Percentiles rank a stretch among this genome's conserved stretches.
Conservation (phyloP, 2,329 filamentous ascomycete species). For the Xylaria sp. region DNA sequence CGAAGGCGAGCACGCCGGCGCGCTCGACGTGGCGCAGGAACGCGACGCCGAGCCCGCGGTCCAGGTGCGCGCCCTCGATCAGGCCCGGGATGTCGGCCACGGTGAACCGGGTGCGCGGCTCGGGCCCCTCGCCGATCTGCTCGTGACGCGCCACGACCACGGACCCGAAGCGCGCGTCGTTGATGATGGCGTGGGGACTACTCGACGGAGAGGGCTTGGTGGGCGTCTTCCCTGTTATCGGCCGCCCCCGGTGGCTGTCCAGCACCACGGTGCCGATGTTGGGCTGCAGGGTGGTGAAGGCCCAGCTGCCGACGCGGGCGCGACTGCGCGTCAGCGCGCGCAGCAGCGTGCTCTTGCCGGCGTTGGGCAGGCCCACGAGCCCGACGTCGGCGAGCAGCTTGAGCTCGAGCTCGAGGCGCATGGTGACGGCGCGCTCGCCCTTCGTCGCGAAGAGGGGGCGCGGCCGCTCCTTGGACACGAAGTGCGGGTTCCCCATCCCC, state of each 20-base stretch:
- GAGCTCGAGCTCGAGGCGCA: slow-evolving; percentile 85
- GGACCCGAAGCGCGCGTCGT: slow-evolving; percentile 35
- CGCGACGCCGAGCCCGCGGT: slow-evolving; percentile 85
- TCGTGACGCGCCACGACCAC: slow-evolving; percentile 32
- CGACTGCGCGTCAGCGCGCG: slow-evolving; percentile 86
- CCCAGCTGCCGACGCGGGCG: slow-evolving; percentile 90
- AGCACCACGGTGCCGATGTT: slow-evolving; percentile 96
- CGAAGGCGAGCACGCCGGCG: slow-evolving; percentile 89
- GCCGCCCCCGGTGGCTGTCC: slow-evolving; percentile 81
- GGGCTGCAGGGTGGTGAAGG: slow-evolving; percentile 92
- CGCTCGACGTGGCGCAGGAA: slow-evolving; percentile 95
- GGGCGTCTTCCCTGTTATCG: too few species aligned
- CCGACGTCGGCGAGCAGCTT: slow-evolving; percentile 96
- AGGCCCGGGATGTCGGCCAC: slow-evolving; percentile 95
- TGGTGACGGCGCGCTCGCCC: slow-evolving; percentile 76
- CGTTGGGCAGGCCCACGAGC: slow-evolving; percentile 91
- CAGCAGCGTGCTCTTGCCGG: slow-evolving; percentile 91
- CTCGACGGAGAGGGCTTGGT: too few species aligned
- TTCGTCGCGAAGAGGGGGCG: slow-evolving; percentile 87
- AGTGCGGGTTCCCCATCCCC: slow-evolving; percentile 92
- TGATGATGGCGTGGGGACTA: slow-evolving; percentile 46
- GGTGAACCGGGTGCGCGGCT: slow-evolving; percentile 77
- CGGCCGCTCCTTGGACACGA: slow-evolving; percentile 73
- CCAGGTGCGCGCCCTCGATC: slow-evolving; percentile 88
- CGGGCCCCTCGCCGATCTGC: slow-evolving; percentile 39